These are phyloP conservation scores for Myxozyma udenii DNA, from an alignment of 805 yeast species.

Conservation along the genomic window DNA sequence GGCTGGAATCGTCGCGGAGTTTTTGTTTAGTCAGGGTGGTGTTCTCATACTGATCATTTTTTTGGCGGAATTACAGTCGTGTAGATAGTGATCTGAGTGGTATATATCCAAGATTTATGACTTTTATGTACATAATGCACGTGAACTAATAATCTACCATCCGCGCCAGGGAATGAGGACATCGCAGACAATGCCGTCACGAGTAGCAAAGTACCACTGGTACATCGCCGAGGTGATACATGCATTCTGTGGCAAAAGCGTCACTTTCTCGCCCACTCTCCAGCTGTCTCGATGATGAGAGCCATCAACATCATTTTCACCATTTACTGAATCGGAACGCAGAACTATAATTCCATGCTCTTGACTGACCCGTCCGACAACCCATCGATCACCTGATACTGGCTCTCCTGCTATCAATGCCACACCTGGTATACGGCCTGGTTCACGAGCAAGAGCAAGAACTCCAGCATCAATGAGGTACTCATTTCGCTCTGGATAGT, in stretches of 20 bases:
- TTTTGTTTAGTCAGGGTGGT: conserved; percentile 12
- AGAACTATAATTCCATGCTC: conserved; percentile 77
- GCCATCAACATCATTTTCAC: conserved; percentile 28
- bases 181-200: conserved; percentile 47
- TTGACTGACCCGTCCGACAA: conserved; percentile 65
- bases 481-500: conserved; percentile 64
- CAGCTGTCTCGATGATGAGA: not conserved
- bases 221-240: conserved; percentile 67
- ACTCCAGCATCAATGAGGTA: conserved; percentile 70
- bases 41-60: not conserved
- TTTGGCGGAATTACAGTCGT: not conserved
- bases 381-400: conserved; percentile 51
- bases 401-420: conserved; percentile 17
- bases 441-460: conserved; percentile 63
- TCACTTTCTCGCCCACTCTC: conserved; percentile 49
- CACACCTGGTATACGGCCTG: conserved; percentile 44
- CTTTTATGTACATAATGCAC: not conserved
- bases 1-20: conserved; percentile 19
- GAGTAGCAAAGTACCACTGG: conserved; percentile 56
- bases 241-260: conserved; percentile 64
- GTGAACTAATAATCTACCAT: conserved; percentile 34
- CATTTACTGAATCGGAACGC: conserved; percentile 31
- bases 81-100: not conserved
- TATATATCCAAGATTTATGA: not conserved
- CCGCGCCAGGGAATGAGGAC: conserved; percentile 65